These are phyloP conservation scores for Xylariaceae sp. DNA, from an alignment of 2,329 filamentous ascomycete species.

Conservation along the genomic window DNA sequence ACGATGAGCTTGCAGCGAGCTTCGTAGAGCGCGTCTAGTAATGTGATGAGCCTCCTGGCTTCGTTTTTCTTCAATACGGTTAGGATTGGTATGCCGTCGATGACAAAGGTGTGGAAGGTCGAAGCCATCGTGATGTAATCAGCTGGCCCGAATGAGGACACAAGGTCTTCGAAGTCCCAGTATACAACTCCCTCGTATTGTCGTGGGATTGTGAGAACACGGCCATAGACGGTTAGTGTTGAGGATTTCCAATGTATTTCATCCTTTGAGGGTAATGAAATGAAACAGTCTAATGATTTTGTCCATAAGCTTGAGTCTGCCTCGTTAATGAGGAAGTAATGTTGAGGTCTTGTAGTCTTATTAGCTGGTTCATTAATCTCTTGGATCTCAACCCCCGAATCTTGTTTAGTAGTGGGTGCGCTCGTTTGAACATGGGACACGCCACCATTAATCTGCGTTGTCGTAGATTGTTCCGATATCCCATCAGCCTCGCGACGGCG, in stretches of 20 bases:
- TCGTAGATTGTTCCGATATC: constrained; percentile 25
- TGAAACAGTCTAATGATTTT: constrained; percentile 12
- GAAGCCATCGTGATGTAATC: constrained; percentile 84
- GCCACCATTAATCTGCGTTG: constrained; percentile 13
- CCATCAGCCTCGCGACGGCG: constrained; percentile 56
- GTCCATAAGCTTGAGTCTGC: constrained; percentile 36
- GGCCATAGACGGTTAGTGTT: constrained; percentile 62
- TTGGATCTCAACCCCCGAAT: constrained; percentile 2
- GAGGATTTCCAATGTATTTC: constrained; percentile 46
- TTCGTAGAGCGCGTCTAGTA: constrained; percentile 81
- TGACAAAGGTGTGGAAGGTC: constrained; percentile 75
- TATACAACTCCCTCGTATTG: constrained; percentile 60
- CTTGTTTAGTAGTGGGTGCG: not conserved
- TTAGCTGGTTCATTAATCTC: constrained; percentile 6
- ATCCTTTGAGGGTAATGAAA: constrained; percentile 3
- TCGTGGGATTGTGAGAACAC: constrained; percentile 60
- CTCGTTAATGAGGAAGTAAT: constrained; percentile 33
- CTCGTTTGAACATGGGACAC: constrained; percentile 2
- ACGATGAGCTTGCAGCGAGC: constrained; percentile 77
- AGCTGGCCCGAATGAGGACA: constrained; percentile 71
- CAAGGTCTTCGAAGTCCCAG: constrained; percentile 72
- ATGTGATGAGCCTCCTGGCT: constrained; percentile 76
- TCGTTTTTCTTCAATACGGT: constrained; percentile 75
- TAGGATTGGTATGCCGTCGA: constrained; percentile 70
- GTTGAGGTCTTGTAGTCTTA: constrained; percentile 27